These are phyloP conservation scores for Colletotrichum karsti DNA, from an alignment of 2,329 filamentous ascomycete genomes.

Conservation along the genomic window DNA sequence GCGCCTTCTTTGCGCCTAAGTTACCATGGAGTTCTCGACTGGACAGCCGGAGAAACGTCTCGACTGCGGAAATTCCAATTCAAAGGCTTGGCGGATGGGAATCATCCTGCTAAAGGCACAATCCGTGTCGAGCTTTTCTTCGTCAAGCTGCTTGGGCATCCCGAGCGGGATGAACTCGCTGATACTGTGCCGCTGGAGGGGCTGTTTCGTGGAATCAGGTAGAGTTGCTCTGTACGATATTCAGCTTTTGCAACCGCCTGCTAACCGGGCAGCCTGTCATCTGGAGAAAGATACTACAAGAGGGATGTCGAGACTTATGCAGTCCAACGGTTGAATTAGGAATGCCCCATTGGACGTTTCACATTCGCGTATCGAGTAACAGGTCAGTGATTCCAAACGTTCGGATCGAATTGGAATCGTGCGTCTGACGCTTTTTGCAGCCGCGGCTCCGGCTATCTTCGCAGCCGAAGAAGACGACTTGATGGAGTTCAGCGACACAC, in stretches of 20 bases:
- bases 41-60: neutral
- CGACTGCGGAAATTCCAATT: neutral
- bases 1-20: neutral
- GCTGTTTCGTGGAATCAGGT: neutral
- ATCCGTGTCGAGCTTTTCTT: neutral
- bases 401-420: neutral
- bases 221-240: neutral
- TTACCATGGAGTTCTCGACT: neutral
- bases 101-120: neutral
- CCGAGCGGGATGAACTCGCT: neutral
- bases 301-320: neutral
- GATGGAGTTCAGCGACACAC: neutral
- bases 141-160: neutral
- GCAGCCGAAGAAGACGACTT: neutral
- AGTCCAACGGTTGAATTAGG: neutral
- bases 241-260: too few relatives aligned
- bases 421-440: neutral
- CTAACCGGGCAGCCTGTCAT: neutral
- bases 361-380: neutral
- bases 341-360: constrained; percentile 2
- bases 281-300: neutral
- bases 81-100: neutral
- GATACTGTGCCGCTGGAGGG: neutral
- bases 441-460: neutral
- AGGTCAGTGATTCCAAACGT: neutral